Conservation (phyloP, 208 protist species). For the Trypanosomatidae sp. region DNA sequence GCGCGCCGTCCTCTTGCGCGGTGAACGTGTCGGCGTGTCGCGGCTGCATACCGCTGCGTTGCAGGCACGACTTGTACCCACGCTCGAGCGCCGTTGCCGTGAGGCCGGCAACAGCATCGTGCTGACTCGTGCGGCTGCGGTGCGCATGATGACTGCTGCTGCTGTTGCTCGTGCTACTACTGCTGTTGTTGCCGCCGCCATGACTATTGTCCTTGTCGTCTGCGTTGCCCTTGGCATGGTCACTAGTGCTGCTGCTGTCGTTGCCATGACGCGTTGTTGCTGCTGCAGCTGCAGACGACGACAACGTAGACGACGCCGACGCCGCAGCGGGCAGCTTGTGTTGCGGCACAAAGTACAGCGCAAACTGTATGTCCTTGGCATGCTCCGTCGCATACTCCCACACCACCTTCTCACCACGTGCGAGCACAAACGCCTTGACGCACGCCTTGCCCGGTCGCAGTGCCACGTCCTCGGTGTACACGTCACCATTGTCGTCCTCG, state of each 20-base stretch:
- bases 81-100: not conserved
- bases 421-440: constrained; percentile 26
- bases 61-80: not conserved
- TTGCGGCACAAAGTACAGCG: constrained; percentile 20
- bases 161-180: no score
- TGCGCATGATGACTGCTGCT: no score
- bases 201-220: no score
- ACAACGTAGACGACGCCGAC: no score
- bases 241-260: no score
- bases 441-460: constrained; percentile 21
- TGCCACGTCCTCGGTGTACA: constrained; percentile 35
- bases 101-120: no score
- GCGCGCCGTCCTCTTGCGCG: constrained; percentile 27
- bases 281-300: no score
- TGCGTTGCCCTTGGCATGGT: not conserved
- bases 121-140: no score
- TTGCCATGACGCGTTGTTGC: no score
- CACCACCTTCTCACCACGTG: constrained; percentile 26
- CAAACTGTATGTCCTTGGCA: constrained; percentile 25
- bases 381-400: constrained; percentile 43
- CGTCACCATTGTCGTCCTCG: constrained; percentile 13
- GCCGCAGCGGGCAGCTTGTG: no score
- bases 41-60: constrained; percentile 5
- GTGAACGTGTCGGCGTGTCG: constrained; percentile 25
- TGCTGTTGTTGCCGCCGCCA: no score